These are phyloP conservation scores for Colletotrichum sp. DNA, from an alignment of 2,329 filamentous ascomycete genomes.

Conservation along the genomic window DNA sequence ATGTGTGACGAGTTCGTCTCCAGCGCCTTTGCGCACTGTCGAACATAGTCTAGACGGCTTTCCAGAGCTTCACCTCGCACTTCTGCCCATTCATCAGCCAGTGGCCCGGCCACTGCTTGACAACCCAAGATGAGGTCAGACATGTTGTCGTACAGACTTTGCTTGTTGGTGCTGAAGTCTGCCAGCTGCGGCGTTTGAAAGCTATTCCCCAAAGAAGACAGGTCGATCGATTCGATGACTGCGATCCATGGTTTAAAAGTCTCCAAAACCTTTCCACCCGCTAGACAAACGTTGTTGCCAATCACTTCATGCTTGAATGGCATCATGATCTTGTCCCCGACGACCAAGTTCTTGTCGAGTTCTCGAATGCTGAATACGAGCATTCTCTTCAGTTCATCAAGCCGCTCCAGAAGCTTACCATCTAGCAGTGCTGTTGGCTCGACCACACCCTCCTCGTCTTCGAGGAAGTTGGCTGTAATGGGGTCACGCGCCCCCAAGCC, in stretches of 20 bases:
- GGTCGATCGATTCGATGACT: constrained; percentile 88
- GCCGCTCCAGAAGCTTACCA: constrained; percentile 75
- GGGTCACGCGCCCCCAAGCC: constrained; percentile 69
- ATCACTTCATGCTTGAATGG: constrained; percentile 79
- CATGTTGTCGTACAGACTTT: constrained; percentile 90
- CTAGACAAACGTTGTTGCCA: constrained; percentile 80
- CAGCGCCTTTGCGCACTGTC: constrained; percentile 77
- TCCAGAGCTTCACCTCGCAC: constrained; percentile 89
- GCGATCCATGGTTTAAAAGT: constrained; percentile 90
- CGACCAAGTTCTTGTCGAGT: constrained; percentile 81
- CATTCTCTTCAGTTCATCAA: constrained; percentile 86
- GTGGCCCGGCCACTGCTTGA: constrained; percentile 87
- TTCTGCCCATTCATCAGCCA: constrained; percentile 96
- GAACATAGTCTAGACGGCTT: constrained; percentile 81
- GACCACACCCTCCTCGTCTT: constrained; percentile 75
- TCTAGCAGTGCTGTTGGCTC: constrained; percentile 81
- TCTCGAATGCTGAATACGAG: constrained; percentile 86
- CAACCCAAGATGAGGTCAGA: constrained; percentile 88
- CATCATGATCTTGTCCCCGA: constrained; percentile 83
- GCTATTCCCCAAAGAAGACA: constrained; percentile 77
- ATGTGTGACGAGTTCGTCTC: constrained; percentile 89
- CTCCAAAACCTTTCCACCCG: constrained; percentile 82
- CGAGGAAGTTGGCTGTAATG: constrained; percentile 82
- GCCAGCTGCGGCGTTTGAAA: constrained; percentile 85
- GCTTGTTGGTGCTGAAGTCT: constrained; percentile 90